Evolutionary conservation across 2,329 filamentous ascomycete species (phyloP), one percentile per base, ranked within the genome.

Genomic region (Aspergillus quadrilineatus): DNA sequence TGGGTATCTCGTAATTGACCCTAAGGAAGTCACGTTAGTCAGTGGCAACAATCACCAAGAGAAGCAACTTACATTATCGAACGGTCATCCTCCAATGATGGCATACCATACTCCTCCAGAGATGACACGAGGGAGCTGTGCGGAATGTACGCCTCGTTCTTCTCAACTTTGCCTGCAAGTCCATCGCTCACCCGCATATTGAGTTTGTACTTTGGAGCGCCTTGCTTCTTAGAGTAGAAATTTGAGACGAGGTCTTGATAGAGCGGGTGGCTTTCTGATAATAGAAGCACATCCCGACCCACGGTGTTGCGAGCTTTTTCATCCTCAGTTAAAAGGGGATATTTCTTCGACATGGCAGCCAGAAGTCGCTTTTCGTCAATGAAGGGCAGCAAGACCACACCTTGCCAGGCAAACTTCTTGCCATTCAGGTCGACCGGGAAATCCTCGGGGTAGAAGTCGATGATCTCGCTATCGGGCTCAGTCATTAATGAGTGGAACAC

Each of bases 321-420:
- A 46, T 91, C 90, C 0, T 85, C 80, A 14, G 85, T 89, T 4
- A 99, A 79, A 12, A 90, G 78, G 6, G 89, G 89, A 68, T 97
- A 96, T 66, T 89, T 91, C 61, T 86, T 88, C 47, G 85, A 83
- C 79, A 97, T 93, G 7, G 93, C 93, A 15, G 82, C 81, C 7
- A 99, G 79, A 15, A 99, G 79, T 52, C 92, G 86, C 51, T 88
- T 86, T 81, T 96, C 94, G 66, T 99, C 92, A 66, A 99, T 99
- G 73, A 97, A 99, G 0, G 94, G 94, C 34, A 99, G 81, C 17
- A 99, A 79, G 2, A 91, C 92, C 52, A 99, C 89, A 61, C 94
- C 94, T 73, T 97, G 93, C 94, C 95, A 99, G 0, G 92, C 91
- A 77, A 97, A 95, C 72, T 97, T 99, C 79, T 97, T 97, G 53